phyloP scores from a whole-genome alignment of 2,329 filamentous ascomycete species.

The Trichoderma pleuroti region DNA sequence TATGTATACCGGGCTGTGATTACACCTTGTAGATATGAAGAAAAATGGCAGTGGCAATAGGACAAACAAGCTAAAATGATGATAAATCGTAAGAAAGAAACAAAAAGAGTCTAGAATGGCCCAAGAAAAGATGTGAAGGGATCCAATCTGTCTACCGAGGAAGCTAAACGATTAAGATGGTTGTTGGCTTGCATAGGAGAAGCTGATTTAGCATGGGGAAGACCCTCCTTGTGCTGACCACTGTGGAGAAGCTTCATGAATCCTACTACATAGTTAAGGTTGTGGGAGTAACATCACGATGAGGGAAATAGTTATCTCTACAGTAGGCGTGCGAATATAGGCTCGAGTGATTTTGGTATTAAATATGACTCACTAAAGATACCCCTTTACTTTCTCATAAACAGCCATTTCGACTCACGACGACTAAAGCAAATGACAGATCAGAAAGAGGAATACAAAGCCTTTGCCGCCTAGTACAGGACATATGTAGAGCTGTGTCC shows the following conservation, averaged over 20 bases:
- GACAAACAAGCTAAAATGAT: background rate
- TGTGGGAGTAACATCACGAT: background rate
- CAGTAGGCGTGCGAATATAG: accelerated
- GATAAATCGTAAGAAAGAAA: background rate
- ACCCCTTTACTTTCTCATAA: accelerated
- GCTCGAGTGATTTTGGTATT: background rate
- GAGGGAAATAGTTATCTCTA: background rate
- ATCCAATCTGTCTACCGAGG: background rate
- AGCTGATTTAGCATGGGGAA: background rate
- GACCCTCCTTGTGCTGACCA: background rate
- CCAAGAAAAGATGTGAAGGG: background rate
- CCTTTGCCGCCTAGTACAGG: background rate
- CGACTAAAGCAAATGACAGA: too few species aligned
- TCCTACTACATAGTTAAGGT: background rate
- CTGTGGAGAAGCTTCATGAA: background rate
- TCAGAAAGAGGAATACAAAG: background rate
- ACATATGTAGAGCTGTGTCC: background rate
- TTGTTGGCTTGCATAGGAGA: background rate
- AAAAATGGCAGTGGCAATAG: background rate
- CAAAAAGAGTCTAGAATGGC: background rate
- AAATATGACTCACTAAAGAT: background rate
- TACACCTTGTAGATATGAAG: accelerated
- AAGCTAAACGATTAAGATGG: background rate
- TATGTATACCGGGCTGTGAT: background rate
- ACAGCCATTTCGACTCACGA: background rate